Evolutionary conservation across 306 rosid genomes (phyloP), one percentile per base, ranked within the genome.

Genomic region (Morella rubra): DNA sequence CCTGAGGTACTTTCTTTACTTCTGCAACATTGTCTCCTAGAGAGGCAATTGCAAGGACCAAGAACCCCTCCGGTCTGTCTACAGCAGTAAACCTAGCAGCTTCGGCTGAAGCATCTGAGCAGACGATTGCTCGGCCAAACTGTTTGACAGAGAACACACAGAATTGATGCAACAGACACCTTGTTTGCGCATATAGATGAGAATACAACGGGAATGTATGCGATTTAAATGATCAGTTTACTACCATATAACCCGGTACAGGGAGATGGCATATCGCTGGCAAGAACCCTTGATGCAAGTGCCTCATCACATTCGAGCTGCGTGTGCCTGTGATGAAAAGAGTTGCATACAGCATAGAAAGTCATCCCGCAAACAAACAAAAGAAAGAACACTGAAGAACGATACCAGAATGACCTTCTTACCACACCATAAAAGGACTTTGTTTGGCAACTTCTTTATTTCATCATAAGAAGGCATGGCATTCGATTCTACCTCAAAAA

Each of bases 371-470:
- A 47, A 78, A 70, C 65, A 44, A 47, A 32, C 14, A 32, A 32
- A 32, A 41, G 32, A 7, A 18, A 32, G 32, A 44, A 5, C 54
- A 59, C 7, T 6, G 62, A 54, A 45, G 32, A 3, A 24, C 9
- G 11, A 68, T 20, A n/a, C 2, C 27, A 51, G 24, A 1, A 4
- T 62, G 18, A 32, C 46, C 55, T 59, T 59, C 96, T 82, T 85
- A 90, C 96, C 97, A 85, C 97, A 95, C 97, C 91, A 95, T 56
- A 90, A 74, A 49, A 95, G 97, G 50, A 90, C 82, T 79, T 95
- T 92, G 72, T 92, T 90, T 22, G 96, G 98, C 11, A 84, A 60
- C 76, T 88, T 92, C 77, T 87, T 84, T 24, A 89, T 88, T 41
- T 95, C 96, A 45, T 86, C 92, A 52, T 89, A 82, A 64, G 93